Base-by-base conservation (phyloP, 2,329 filamentous ascomycete genomes). In the Botrytis squamosa region DNA sequence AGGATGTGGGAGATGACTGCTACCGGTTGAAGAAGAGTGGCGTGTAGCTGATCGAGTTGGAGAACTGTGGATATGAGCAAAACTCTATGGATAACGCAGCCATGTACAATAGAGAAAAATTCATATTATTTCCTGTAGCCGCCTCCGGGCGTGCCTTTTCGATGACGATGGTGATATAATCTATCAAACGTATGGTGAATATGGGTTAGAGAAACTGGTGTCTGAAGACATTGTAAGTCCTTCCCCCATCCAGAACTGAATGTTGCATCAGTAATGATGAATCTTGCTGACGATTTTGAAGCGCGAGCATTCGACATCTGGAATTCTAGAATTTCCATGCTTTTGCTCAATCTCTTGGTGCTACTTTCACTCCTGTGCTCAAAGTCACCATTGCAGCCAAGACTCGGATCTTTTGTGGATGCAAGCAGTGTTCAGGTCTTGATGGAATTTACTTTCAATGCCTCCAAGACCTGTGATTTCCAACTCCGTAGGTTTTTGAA, bases 361-460 rank as follows among this genome's bases (percentile, higher is more conserved):
- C 3, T 9, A 18, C 16, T 59, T 59, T 33, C 29, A 5, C 7
- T 20, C 16, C 29, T 18, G 29, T 20, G 29, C 55, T 59, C 16
- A 29, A 33, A 33, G 55, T 33, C 29, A 59, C 18, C 3, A 10
- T 33, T 18, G 16, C 0, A 10, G 57, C 33, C 57, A 22, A 9
- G 55, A 29, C 3, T 33, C 29, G 8, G 4, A 60, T 8, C 18
- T 60, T 7, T 36, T 6, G 33, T 12, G 33, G 33, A 20, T 14
- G 22, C 8, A 33, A 8, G 3, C 18, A 36, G 3, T 33, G 2
- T 36, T 6, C 9, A 33, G 38, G 4, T 64, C 12, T 44, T 18
- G n/a, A 4, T 0, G 38, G 4, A 29, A 4, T 44, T 1, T 1
- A 64, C 3, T 22, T 0, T 60, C 33, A 38, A 22, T 38, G 4